Evolutionary conservation across 371 early-diverging fungal genomes (phyloP).

Genomic region (Racocetra persica): DNA sequence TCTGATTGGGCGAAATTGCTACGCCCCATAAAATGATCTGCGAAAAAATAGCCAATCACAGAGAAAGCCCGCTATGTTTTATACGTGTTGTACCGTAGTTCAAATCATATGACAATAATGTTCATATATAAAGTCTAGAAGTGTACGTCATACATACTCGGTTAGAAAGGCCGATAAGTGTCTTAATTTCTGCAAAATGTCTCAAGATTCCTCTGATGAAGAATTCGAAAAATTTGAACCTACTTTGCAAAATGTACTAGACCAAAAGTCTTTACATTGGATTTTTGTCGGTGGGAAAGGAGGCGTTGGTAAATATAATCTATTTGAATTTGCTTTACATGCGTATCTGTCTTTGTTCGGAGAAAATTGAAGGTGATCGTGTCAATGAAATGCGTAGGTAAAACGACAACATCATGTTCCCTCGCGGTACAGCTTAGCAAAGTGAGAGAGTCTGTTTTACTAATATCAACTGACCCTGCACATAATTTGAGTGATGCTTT

Average conservation of each 20-base stretch:
- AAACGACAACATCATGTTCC: slow-evolving; percentile 78
- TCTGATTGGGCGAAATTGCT: too few relatives aligned
- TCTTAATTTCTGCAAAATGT: slow-evolving; percentile 7
- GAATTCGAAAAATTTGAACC: slow-evolving; percentile 77
- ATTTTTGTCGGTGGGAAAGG: slow-evolving; percentile 99
- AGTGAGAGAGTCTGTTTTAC: slow-evolving; percentile 91
- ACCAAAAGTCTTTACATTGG: slow-evolving; percentile 95
- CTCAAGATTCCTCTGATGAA: slow-evolving; percentile 52
- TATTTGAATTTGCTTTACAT: slow-evolving; percentile 40
- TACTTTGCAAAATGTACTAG: slow-evolving; percentile 92
- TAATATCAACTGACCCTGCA: slow-evolving; percentile 99
- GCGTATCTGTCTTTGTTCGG: neutral
- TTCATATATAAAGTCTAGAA: too few relatives aligned
- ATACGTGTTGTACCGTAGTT: too few relatives aligned
- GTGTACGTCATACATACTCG: too few relatives aligned
- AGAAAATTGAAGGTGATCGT: neutral
- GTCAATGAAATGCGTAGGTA: slow-evolving; percentile 55
- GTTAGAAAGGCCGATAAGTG: too few relatives aligned
- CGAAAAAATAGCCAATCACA: too few relatives aligned
- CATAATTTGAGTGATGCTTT: slow-evolving; percentile 99
- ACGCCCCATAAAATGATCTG: too few relatives aligned
- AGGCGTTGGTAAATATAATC: slow-evolving; percentile 86
- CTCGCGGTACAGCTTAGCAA: slow-evolving; percentile 92
- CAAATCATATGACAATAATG: too few relatives aligned
- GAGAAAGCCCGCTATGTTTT: too few relatives aligned